These are phyloP conservation scores for Zymoseptoria brevis DNA, from an alignment of 2,329 filamentous ascomycete genomes.

Conservation along the genomic window DNA sequence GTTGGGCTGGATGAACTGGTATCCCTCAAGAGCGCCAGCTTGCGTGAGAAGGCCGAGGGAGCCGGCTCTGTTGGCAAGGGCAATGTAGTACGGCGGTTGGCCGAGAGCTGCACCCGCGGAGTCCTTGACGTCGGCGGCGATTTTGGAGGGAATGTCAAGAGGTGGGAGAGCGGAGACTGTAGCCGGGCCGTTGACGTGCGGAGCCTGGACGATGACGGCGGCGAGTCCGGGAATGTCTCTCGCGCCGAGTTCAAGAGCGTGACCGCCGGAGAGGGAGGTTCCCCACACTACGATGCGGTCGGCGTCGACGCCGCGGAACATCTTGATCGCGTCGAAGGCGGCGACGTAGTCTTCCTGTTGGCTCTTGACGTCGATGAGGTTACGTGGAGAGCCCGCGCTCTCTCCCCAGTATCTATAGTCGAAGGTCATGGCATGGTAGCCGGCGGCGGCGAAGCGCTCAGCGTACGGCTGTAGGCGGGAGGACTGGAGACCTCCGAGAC, in stretches of 20 bases:
- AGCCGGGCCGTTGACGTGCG: slow-evolving; percentile 3
- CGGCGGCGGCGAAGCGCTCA: slow-evolving; percentile 3
- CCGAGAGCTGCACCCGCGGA: not conserved
- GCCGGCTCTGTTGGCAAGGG: not conserved
- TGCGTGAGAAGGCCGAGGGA: slow-evolving; percentile 1
- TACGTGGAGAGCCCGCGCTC: slow-evolving; percentile 2
- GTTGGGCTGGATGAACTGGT: slow-evolving; percentile 4
- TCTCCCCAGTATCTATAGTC: slow-evolving; percentile 7
- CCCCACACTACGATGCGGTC: slow-evolving; percentile 4
- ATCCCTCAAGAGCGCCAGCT: slow-evolving; percentile 2
- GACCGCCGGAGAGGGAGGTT: slow-evolving; percentile 5
- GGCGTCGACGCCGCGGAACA: slow-evolving; percentile 1
- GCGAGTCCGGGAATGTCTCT: not conserved
- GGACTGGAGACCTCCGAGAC: slow-evolving; percentile 4
- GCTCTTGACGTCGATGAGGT: slow-evolving; percentile 4
- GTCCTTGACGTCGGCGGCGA: slow-evolving; percentile 2
- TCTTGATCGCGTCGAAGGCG: slow-evolving; percentile 2
- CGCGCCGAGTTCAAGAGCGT: slow-evolving; percentile 2
- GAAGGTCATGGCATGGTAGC: slow-evolving; percentile 6
- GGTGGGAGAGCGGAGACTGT: slow-evolving; percentile 1
- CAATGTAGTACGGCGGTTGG: not conserved
- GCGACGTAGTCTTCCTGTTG: slow-evolving; percentile 5
- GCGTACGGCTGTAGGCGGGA: slow-evolving; percentile 5
- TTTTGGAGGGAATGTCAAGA: not conserved
- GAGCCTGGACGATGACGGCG: slow-evolving; percentile 4